Conservation (phyloP, 805 yeast species). For the Candida manassasensis region DNA sequence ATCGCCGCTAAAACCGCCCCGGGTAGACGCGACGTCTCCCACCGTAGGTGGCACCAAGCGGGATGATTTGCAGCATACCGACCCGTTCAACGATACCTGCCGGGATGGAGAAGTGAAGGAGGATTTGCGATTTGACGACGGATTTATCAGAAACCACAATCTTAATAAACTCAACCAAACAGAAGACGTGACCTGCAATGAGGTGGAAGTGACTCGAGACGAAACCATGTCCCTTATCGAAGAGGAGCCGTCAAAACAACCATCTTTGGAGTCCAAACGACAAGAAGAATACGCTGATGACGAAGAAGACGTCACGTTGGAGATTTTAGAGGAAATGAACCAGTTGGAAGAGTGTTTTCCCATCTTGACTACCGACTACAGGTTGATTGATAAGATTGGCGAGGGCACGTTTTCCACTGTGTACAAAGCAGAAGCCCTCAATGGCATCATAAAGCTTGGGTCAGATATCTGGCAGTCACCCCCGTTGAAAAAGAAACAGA, state of each 20-base stretch:
- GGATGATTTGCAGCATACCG: conserved; percentile 15
- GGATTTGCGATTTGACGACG: neutral
- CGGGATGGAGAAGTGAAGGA: neutral
- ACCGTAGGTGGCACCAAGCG: conserved; percentile 9
- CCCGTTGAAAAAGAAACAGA: conserved; percentile 28
- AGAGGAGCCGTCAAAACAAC: neutral
- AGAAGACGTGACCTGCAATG: neutral
- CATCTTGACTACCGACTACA: conserved; percentile 43
- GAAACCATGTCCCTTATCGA: neutral
- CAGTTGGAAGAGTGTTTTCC: conserved; percentile 52
- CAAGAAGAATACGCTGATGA: conserved; percentile 10
- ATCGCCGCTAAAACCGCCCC: conserved; percentile 15
- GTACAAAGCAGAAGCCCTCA: conserved; percentile 55
- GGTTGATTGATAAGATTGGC: conserved; percentile 55
- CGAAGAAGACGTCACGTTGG: conserved; percentile 46
- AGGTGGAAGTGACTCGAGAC: neutral
- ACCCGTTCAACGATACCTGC: conserved; percentile 25
- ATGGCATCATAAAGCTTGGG: conserved; percentile 33
- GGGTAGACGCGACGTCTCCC: conserved; percentile 9
- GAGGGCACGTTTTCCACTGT: conserved; percentile 66
- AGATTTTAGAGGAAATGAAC: conserved; percentile 54
- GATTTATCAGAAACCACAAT: neutral
- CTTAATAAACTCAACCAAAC: conserved; percentile 2
- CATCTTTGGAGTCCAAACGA: conserved; percentile 3
- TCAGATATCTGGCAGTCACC: conserved; percentile 44